Evolutionary conservation across 495 filamentous ascomycete species (phyloP).

Genomic region (Cladorrhinum samala): DNA sequence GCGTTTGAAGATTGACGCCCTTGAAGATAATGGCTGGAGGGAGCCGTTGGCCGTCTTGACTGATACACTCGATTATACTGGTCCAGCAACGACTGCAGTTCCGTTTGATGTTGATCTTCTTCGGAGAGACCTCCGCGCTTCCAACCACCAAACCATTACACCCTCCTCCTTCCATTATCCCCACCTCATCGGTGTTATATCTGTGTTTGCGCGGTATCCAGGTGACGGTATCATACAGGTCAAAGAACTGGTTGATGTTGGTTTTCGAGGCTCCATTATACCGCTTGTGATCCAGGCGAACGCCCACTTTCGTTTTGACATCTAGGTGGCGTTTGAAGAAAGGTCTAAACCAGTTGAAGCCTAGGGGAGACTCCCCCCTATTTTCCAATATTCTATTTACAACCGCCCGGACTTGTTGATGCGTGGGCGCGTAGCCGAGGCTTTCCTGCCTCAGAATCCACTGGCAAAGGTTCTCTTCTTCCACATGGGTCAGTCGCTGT

Average conservation of each 20-base stretch:
- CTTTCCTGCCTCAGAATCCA: neutral
- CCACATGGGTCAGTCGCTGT: neutral
- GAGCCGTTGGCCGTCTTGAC: neutral
- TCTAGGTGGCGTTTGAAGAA: conserved; percentile 1
- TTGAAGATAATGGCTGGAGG: conserved; percentile 7
- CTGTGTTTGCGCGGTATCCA: conserved; percentile 1
- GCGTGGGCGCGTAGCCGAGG: neutral
- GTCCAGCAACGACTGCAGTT: neutral
- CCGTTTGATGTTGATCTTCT: neutral
- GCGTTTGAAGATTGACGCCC: conserved; percentile 9
- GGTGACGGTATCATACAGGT: conserved; percentile 3
- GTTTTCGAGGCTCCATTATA: neutral
- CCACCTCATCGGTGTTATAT: conserved; percentile 6
- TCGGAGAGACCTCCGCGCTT: neutral
- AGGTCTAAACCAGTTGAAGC: neutral
- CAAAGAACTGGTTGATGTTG: conserved; percentile 4
- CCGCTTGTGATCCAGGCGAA: neutral
- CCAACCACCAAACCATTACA: conserved; percentile 5
- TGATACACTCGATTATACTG: conserved; percentile 9
- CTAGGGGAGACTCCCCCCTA: no score
- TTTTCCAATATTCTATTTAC: neutral
- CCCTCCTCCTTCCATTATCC: conserved; percentile 7
- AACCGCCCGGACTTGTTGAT: neutral
- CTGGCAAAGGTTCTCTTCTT: neutral
- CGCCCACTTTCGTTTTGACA: neutral